Percentiles rank a stretch among this genome's conserved stretches.
phyloP scores from a whole-genome alignment of 208 protist species.

The Zelonia costaricensis region DNA sequence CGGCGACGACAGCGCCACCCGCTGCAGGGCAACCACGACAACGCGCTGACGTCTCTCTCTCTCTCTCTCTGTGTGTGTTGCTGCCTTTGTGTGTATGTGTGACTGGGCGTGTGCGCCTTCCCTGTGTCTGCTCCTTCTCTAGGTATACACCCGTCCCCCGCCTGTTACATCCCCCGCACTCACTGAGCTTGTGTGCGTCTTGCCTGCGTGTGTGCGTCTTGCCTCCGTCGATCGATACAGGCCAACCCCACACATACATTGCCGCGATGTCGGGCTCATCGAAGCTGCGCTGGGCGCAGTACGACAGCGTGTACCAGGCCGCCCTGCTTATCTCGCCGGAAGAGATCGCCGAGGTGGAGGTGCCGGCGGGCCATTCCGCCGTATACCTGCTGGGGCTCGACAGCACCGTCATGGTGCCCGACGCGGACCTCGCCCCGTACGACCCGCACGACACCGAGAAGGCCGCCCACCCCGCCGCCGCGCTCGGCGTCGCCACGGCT shows the following conservation, averaged over 20 bases:
- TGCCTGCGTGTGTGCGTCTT: no score
- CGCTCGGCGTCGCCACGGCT: slow-evolving; percentile 54
- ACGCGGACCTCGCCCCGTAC: slow-evolving; percentile 53
- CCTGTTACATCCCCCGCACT: background rate
- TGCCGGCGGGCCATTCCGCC: slow-evolving; percentile 43
- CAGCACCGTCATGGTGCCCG: slow-evolving; percentile 53
- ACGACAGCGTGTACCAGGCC: slow-evolving; percentile 74
- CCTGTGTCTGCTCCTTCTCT: background rate
- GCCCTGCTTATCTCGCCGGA: slow-evolving; percentile 48
- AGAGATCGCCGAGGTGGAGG: slow-evolving; percentile 36
- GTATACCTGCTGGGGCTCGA: slow-evolving; percentile 82
- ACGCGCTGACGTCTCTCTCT: background rate
- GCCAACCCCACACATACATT: no score
- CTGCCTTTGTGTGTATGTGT: slow-evolving; percentile 1
- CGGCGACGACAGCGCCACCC: no score
- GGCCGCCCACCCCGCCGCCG: slow-evolving; percentile 48
- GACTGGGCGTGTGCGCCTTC: background rate
- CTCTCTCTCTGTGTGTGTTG: slow-evolving; percentile 2
- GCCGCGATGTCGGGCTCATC: slow-evolving; percentile 25
- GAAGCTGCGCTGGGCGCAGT: slow-evolving; percentile 74
- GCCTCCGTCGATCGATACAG: no score
- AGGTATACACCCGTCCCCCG: background rate
- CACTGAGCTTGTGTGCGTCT: no score
- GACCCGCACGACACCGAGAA: slow-evolving; percentile 51
- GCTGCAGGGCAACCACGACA: no score